phyloP scores from a whole-genome alignment of 306 rosid species.

The Sechiopsis laciniata region DNA sequence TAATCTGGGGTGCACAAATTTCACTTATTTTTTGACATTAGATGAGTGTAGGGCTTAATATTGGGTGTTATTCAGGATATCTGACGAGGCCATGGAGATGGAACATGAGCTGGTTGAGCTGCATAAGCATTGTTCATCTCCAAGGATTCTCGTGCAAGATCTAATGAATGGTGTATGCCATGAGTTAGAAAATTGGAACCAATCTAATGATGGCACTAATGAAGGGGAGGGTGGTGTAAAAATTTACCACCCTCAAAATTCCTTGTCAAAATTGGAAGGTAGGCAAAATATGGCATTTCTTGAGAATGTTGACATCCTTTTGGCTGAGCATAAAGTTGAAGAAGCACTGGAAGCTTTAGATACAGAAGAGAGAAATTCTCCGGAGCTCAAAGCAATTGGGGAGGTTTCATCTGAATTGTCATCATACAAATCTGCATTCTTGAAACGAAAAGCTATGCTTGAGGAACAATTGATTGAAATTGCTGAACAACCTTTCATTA shows the following conservation, averaged over 20 bases:
- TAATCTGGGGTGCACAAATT: too few species aligned
- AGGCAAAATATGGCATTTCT: constrained; percentile 42
- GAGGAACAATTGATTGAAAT: constrained; percentile 61
- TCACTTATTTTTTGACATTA: not conserved
- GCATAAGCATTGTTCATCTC: constrained; percentile 79
- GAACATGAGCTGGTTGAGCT: constrained; percentile 85
- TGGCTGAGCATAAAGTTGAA: constrained; percentile 81
- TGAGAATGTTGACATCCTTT: constrained; percentile 67
- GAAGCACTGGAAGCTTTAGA: constrained; percentile 88
- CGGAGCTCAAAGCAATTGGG: constrained; percentile 53
- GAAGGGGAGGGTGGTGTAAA: constrained; percentile 42
- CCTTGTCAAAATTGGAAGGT: constrained; percentile 39
- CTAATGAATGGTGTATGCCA: constrained; percentile 85
- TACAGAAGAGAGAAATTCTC: constrained; percentile 63
- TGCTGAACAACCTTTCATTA: constrained; percentile 59
- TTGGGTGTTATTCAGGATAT: constrained; percentile 51
- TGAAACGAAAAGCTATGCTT: constrained; percentile 57
- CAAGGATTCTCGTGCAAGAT: constrained; percentile 89
- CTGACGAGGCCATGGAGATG: constrained; percentile 94
- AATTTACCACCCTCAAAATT: constrained; percentile 46
- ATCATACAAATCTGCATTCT: constrained; percentile 49
- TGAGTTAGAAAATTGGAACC: constrained; percentile 79
- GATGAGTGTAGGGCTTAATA: constrained; percentile 16
- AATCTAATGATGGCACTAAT: constrained; percentile 32
- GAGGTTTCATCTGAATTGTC: constrained; percentile 44